phyloP scores from a whole-genome alignment of 2,329 filamentous ascomycete species.

The Paraphoma chrysanthemicola region DNA sequence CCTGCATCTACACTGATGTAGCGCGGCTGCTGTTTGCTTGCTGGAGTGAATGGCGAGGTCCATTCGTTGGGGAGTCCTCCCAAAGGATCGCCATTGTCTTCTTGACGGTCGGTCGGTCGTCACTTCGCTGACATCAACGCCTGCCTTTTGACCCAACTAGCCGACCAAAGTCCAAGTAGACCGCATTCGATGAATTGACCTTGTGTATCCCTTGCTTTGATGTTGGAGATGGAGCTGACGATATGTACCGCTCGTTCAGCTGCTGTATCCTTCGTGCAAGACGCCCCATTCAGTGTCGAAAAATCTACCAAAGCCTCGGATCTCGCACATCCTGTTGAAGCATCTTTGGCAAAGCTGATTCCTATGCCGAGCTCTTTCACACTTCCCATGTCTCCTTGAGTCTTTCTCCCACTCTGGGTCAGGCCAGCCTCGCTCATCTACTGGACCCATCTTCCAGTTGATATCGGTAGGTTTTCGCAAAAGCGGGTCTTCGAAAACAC shows the following conservation, averaged over 20 bases:
- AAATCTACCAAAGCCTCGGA: slow-evolving; percentile 28
- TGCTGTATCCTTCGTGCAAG: background rate
- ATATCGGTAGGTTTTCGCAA: slow-evolving; percentile 18
- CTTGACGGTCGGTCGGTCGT: no score
- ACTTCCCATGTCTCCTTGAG: slow-evolving; percentile 24
- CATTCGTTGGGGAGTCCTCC: no score
- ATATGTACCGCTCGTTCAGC: background rate
- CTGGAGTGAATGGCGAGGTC: no score
- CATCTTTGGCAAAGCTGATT: slow-evolving; percentile 33
- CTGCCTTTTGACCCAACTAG: no score
- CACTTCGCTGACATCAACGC: no score
- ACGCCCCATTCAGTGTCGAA: slow-evolving; percentile 17
- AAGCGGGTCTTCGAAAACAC: slow-evolving; percentile 25
- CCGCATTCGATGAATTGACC: background rate
- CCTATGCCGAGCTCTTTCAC: slow-evolving; percentile 19
- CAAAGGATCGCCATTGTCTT: no score
- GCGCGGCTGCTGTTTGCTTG: no score
- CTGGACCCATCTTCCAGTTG: slow-evolving; percentile 28
- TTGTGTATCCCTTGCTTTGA: background rate
- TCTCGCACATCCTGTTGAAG: slow-evolving; percentile 32
- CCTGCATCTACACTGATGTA: background rate
- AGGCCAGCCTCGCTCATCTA: slow-evolving; percentile 19
- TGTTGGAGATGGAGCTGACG: background rate
- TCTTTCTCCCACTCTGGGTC: slow-evolving; percentile 34
- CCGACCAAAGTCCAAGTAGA: background rate